These are phyloP conservation scores for Fusarium hostae DNA, from an alignment of 2,329 filamentous ascomycete species.

Conservation along the genomic window DNA sequence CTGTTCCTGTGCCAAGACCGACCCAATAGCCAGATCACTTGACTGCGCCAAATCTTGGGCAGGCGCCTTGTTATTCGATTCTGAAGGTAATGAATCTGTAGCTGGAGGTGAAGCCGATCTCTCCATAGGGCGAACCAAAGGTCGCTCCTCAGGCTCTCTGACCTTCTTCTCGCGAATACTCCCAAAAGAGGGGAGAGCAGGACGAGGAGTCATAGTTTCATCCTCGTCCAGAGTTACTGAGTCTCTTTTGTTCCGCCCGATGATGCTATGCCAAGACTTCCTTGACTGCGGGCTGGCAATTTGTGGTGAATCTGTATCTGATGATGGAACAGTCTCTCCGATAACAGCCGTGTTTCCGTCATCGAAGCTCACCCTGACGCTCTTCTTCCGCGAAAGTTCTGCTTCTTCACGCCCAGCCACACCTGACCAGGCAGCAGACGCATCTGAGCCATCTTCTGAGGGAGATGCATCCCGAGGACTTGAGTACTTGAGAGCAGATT, in stretches of 20 bases:
- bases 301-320: slow-evolving; percentile 54
- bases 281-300: slow-evolving; percentile 51
- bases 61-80: slow-evolving; percentile 45
- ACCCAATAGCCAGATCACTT: slow-evolving; percentile 68
- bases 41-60: slow-evolving; percentile 59
- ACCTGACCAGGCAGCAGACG: slow-evolving; percentile 48
- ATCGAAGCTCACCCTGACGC: slow-evolving; percentile 81
- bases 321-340: slow-evolving; percentile 56
- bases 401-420: slow-evolving; percentile 51
- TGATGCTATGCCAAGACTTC: slow-evolving; percentile 63
- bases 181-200: slow-evolving; percentile 78
- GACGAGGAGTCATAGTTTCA: slow-evolving; percentile 78
- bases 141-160: slow-evolving; percentile 64
- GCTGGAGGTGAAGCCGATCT: slow-evolving; percentile 44
- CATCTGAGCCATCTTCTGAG: slow-evolving; percentile 60
- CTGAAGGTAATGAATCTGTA: slow-evolving; percentile 5
- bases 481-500: slow-evolving; percentile 77
- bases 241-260: slow-evolving; percentile 62
- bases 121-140: slow-evolving; percentile 66
- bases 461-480: slow-evolving; percentile 66
- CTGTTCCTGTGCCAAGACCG: slow-evolving; percentile 65
- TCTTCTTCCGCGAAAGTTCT: slow-evolving; percentile 66
- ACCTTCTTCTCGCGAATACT: slow-evolving; percentile 74
- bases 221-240: slow-evolving; percentile 65
- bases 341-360: slow-evolving; percentile 69